Percentiles rank a stretch among this genome's conserved stretches.
Evolutionary conservation across 2,329 filamentous ascomycete species (phyloP).

Genomic region (Colletotrichum sp.): DNA sequence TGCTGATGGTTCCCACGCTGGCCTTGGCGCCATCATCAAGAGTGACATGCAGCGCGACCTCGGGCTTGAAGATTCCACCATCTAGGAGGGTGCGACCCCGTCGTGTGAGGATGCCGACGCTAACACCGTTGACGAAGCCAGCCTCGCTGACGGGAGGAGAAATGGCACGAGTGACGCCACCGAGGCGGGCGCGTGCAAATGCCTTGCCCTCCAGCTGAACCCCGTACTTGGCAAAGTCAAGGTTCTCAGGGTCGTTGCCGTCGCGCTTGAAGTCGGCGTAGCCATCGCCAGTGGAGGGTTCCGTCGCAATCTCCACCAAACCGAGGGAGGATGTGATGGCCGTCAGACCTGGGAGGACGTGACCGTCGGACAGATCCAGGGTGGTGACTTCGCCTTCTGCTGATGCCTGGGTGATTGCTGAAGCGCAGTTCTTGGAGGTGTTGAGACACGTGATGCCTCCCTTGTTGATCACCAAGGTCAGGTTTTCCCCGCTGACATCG

Average conservation of each 20-base stretch:
- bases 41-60: constrained; percentile 46
- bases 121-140: constrained; percentile 44
- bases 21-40: constrained; percentile 39
- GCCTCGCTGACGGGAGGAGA: constrained; percentile 37
- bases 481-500: constrained; percentile 21
- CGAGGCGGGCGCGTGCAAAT: constrained; percentile 45
- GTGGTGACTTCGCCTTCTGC: constrained; percentile 25
- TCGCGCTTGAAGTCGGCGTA: constrained; percentile 30
- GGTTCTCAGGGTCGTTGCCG: constrained; percentile 29
- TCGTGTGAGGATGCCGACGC: constrained; percentile 43
- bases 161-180: constrained; percentile 48
- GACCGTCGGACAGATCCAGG: constrained; percentile 47
- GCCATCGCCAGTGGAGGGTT: constrained; percentile 53
- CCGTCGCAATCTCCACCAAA: constrained; percentile 51
- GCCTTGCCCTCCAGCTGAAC: constrained; percentile 43
- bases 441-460: constrained; percentile 46
- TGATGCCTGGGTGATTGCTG: constrained; percentile 30
- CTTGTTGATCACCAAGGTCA: constrained; percentile 43
- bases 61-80: constrained; percentile 44
- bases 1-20: constrained; percentile 26
- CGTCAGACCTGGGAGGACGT: constrained; percentile 54
- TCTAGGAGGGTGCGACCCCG: constrained; percentile 40
- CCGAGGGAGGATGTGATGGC: constrained; percentile 53
- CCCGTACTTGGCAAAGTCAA: constrained; percentile 44
- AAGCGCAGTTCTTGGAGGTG: constrained; percentile 6